phyloP scores from a whole-genome alignment of 2,329 filamentous ascomycete species.

The Claviceps fusiformis region DNA sequence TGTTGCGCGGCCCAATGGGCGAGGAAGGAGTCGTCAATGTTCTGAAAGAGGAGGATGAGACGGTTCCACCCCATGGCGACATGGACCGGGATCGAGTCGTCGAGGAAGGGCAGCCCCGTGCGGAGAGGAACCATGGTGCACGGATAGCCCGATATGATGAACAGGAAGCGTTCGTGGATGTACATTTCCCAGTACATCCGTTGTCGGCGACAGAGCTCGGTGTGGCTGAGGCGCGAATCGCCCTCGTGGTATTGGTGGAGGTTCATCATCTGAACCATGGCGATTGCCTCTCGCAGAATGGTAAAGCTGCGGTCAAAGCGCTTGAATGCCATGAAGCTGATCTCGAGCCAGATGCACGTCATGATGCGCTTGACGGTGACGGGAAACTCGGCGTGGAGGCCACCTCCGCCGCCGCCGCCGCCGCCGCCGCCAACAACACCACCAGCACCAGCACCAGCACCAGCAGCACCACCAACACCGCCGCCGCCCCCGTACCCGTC shows the following conservation, averaged over 20 bases:
- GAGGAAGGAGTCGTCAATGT: conserved; percentile 26
- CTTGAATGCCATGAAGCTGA: conserved; percentile 33
- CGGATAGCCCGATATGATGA: conserved; percentile 34
- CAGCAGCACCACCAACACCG: too few relatives aligned
- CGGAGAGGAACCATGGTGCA: conserved; percentile 20
- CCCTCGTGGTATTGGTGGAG: conserved; percentile 24
- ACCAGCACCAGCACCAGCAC: too few relatives aligned
- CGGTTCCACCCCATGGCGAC: conserved; percentile 25
- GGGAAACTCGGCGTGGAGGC: conserved; percentile 22
- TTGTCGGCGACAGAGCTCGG: conserved; percentile 10
- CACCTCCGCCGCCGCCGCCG: too few relatives aligned
- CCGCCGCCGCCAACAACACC: too few relatives aligned
- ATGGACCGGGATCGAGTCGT: conserved; percentile 20
- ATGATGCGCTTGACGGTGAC: conserved; percentile 31
- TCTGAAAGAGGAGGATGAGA: conserved; percentile 23
- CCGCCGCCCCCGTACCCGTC: too few relatives aligned
- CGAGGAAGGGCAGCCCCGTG: conserved; percentile 17
- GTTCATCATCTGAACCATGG: conserved; percentile 28
- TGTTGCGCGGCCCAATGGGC: conserved; percentile 22
- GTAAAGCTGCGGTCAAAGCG: conserved; percentile 32
- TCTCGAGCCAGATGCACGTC: conserved; percentile 37
- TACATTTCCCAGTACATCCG: conserved; percentile 14
- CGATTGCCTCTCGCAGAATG: conserved; percentile 34
- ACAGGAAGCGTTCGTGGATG: conserved; percentile 31
- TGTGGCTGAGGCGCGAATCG: conserved; percentile 6